Conservation (phyloP, 257 asterid genomes). For the Misopates orontium region DNA sequence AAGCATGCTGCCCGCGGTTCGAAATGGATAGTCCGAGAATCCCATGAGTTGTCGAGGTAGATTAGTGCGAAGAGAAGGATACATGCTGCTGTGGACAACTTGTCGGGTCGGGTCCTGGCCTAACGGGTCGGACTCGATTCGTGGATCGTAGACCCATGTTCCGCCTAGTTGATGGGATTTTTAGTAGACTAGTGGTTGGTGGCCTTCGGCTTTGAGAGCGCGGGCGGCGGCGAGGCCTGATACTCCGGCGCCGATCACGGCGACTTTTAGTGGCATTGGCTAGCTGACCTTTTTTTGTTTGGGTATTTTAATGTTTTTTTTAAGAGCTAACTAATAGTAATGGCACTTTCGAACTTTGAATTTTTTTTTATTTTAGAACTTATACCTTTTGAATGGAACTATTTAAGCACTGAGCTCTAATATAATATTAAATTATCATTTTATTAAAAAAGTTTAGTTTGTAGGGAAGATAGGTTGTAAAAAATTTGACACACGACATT, state of each 20-base stretch:
- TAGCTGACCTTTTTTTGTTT: too few relatives aligned
- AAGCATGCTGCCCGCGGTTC: constrained; percentile 20
- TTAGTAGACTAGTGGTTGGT: constrained; percentile 39
- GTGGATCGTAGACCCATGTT: constrained; percentile 52
- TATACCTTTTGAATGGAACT: too few relatives aligned
- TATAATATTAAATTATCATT: too few relatives aligned
- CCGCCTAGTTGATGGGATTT: constrained; percentile 55
- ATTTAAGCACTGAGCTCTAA: too few relatives aligned
- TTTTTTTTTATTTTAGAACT: too few relatives aligned
- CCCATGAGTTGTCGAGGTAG: constrained; percentile 58
- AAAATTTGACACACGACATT: too few relatives aligned
- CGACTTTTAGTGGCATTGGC: constrained; percentile 36
- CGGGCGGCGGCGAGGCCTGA: constrained; percentile 49
- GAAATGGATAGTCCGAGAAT: constrained; percentile 51
- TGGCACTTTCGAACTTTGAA: too few relatives aligned
- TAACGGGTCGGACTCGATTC: constrained; percentile 51
- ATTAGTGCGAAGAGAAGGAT: constrained; percentile 50
- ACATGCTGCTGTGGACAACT: constrained; percentile 49
- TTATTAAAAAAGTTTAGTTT: too few relatives aligned
- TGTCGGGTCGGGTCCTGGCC: constrained; percentile 49
- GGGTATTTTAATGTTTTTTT: too few relatives aligned
- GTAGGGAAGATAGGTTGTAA: too few relatives aligned
- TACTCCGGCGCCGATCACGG: constrained; percentile 63
- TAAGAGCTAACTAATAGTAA: too few relatives aligned
- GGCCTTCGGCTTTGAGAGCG: constrained; percentile 46